Evolutionary conservation across 768 basidiomycete species (phyloP), one percentile per base, ranked within the genome.

Genomic region (Psilocybe cyanescens): DNA sequence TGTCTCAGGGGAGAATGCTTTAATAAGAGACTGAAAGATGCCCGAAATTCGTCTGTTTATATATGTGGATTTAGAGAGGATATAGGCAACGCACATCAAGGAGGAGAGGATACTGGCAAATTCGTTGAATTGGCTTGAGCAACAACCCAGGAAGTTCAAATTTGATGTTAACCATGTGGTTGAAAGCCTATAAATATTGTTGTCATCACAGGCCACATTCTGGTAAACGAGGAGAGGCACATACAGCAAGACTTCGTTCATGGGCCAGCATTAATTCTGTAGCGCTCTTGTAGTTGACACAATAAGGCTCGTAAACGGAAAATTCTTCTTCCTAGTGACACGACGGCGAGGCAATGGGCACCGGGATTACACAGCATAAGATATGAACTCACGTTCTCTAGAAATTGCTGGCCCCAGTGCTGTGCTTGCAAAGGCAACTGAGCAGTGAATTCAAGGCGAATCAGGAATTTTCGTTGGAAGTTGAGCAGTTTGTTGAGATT

Each of bases 311-410:
- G 33, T 53, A 53, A 6, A n/a, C 51, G 6, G 51, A 33, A 37
- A 53, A 53, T 37, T 37, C 51, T 4, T 53, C 51, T 53, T 53
- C 51, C 51, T 53, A 44, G 4, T 53, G 31, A 53, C 31, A 35
- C n/a, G 28, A 30, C 4, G 29, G 33, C 29, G 33, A 33, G 16
- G 14, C 1, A 35, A 9, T 17, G 33, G 9, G 41, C 41, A 44
- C 14, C 14, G 33, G 33, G 33, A 11, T 44, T 44, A 44, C 41
- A 44, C 33, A 12, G 8, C 8, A 6, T 5, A 29, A 8, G 16
- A 17, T 5, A 16, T 29, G 14, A 11, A 53, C 51, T 35, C 2
- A 53, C 51, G n/a, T 33, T 33, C n/a, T 53, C 51, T 0, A 53
- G 51, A 53, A 53, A 53, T 19, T n/a, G 33, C 16, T 33, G 51